Base-by-base conservation (phyloP, 352 stramenopile genomes). In the Phytophthora constricta region DNA sequence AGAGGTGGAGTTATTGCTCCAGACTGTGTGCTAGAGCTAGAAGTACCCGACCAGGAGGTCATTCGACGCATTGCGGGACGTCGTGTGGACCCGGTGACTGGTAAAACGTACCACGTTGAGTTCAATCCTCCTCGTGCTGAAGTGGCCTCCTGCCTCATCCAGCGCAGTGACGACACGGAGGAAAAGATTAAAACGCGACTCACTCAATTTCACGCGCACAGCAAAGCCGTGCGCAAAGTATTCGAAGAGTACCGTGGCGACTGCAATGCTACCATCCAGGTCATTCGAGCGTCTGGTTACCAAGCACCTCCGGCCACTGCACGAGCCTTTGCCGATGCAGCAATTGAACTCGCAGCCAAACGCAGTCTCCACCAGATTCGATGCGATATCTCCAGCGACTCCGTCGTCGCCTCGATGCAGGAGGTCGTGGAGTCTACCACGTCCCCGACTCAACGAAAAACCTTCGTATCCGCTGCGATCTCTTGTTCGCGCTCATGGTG, bases 71-170 rank as follows among this genome's bases (percentile, higher is more conserved):
- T 99, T 74, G 98, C 93, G 13, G 96, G 97, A 55, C 87, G 97
- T 16, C 97, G 96, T 49, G 97, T 99, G 28, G 95, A 99, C 71
- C 92, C 92, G 19, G 75, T 76, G 5, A 98, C 83, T 5, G 95
- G 95, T 53, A 93, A 95, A 62, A 98, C 90, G 3, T 99, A 99
- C 80, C 97, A 99, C 71, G 76, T 98, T 13, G 95, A 97, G 64
- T 99, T 97, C 76, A 97, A 97, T 59, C 95, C 96, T 19, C 97
- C 97, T 8, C 78, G 82, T 1, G 43, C 45, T 5, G 86, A 86
- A n/a, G 75, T 84, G 28, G 76, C 77, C 13, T 55, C 72, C 42
- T 91, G 60, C 28, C 80, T 93, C 1, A 58, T 93, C 28, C 93
- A 98, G 73, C 77, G 93, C 31, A 92, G 79, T 7, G 95, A 98